phyloP scores from a whole-genome alignment of 306 rosid species.

The Quercus ilex region DNA sequence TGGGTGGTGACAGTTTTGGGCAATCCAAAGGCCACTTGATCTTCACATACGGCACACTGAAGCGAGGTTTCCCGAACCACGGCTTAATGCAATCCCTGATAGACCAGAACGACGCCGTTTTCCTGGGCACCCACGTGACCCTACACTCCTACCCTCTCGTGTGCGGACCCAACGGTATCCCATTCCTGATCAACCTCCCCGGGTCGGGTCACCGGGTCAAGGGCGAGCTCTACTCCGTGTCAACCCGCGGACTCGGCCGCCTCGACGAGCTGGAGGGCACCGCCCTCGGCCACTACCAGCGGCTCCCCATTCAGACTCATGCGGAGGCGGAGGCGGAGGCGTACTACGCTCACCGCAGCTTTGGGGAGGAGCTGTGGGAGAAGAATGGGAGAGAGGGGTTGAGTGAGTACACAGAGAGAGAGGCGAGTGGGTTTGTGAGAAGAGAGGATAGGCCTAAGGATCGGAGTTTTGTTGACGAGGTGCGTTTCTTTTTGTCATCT shows the following conservation, averaged over 20 bases:
- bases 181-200: constrained; percentile 59
- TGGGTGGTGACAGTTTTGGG: neutral
- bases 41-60: constrained; percentile 67
- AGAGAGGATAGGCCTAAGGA: constrained; percentile 27
- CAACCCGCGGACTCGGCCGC: constrained; percentile 34
- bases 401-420: constrained; percentile 30
- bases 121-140: constrained; percentile 31
- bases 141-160: constrained; percentile 41
- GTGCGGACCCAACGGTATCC: constrained; percentile 60
- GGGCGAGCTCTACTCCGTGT: constrained; percentile 62
- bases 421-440: constrained; percentile 32
- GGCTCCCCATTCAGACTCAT: constrained; percentile 32
- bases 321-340: constrained; percentile 37
- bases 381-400: constrained; percentile 36
- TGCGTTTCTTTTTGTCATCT: constrained; percentile 12
- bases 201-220: constrained; percentile 43
- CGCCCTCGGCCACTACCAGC: constrained; percentile 46
- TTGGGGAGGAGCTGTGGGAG: constrained; percentile 57
- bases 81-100: constrained; percentile 34
- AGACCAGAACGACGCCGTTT: constrained; percentile 44
- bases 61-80: constrained; percentile 58
- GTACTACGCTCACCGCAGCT: constrained; percentile 53
- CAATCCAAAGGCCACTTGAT: constrained; percentile 22
- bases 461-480: constrained; percentile 14
- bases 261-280: constrained; percentile 60